These are phyloP conservation scores for Neckera pumila DNA, from an alignment of 225 moss, liverwort and hornwort genomes.

Conservation along the genomic window DNA sequence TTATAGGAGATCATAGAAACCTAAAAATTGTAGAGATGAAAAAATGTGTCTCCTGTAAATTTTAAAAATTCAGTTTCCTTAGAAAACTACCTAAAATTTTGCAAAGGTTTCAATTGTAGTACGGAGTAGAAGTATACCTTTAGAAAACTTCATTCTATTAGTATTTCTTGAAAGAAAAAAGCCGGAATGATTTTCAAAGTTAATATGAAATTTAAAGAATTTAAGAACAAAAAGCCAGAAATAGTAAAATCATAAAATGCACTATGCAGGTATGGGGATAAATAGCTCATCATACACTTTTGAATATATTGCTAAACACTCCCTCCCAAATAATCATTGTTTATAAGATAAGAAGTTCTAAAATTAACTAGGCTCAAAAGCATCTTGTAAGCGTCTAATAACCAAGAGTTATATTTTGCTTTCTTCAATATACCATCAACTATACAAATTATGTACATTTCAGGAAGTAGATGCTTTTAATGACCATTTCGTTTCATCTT, in stretches of 20 bases:
- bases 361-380: accelerated
- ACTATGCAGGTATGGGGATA: background rate
- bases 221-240: background rate
- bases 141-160: too few relatives aligned
- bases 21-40: background rate
- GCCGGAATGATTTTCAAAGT: background rate
- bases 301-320: background rate
- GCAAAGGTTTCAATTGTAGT: background rate
- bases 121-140: too few relatives aligned
- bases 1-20: too few relatives aligned
- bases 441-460: too few relatives aligned
- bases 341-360: background rate
- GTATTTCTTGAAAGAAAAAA: background rate
- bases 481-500: accelerated
- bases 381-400: accelerated
- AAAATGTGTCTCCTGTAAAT: background rate
- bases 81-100: background rate
- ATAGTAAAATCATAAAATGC: background rate
- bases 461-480: too few relatives aligned
- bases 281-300: background rate
- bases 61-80: background rate
- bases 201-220: background rate
- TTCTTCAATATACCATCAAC: too few relatives aligned
- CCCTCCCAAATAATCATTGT: accelerated
- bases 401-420: accelerated